These are phyloP conservation scores for Podaxis rugospora DNA, from an alignment of 768 basidiomycete genomes.

Conservation along the genomic window DNA sequence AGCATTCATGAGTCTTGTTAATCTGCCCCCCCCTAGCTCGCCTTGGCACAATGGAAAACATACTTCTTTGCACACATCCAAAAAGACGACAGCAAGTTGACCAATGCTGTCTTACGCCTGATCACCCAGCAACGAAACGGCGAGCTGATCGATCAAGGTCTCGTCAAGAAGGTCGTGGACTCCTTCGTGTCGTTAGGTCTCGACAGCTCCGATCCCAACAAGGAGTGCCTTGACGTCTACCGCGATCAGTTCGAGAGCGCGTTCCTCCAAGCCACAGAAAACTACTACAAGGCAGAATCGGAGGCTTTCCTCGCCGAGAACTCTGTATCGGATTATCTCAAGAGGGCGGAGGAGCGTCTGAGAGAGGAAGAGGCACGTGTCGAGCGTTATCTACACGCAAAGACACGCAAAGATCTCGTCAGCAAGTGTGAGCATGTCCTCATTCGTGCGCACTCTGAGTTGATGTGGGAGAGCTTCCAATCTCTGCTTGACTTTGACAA, in stretches of 20 bases:
- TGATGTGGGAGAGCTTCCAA: constrained; percentile 98
- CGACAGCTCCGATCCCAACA: constrained; percentile 88
- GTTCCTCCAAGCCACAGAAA: constrained; percentile 86
- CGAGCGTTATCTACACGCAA: constrained; percentile 89
- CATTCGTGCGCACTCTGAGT: constrained; percentile 83
- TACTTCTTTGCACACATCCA: constrained; percentile 89
- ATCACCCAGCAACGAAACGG: constrained; percentile 95
- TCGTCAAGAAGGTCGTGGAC: constrained; percentile 97
- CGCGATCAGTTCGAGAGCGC: constrained; percentile 87
- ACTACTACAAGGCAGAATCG: constrained; percentile 92
- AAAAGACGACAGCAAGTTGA: constrained; percentile 74
- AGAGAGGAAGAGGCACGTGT: constrained; percentile 96
- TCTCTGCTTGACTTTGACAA: constrained; percentile 89
- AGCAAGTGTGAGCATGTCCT: constrained; percentile 91
- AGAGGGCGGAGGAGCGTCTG: constrained; percentile 91
- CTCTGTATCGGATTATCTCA: constrained; percentile 93
- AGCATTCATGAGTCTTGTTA: constrained; percentile 2
- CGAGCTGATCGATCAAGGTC: constrained; percentile 89
- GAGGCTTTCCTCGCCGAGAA: constrained; percentile 90
- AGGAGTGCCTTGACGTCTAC: constrained; percentile 94
- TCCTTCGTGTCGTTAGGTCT: constrained; percentile 96
- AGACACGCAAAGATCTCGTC: constrained; percentile 83
- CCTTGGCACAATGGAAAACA: constrained; percentile 92
- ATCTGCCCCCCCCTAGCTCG: constrained; percentile 49
- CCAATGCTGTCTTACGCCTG: constrained; percentile 80